Percentiles rank a stretch among this genome's conserved stretches.
These are phyloP conservation scores for Candida suzukii DNA, from an alignment of 805 yeast species.

Conservation along the genomic window DNA sequence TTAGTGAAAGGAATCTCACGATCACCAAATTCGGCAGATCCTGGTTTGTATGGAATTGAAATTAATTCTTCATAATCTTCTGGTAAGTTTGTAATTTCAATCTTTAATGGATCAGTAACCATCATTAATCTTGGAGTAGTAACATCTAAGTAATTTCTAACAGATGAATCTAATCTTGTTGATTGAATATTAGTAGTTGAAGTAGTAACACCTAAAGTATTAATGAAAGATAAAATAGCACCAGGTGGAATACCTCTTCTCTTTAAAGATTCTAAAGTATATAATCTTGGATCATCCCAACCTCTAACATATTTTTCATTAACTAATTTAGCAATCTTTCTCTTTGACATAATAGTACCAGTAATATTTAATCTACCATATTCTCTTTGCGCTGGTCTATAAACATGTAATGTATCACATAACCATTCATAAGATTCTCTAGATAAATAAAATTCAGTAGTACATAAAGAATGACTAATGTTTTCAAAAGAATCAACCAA, in stretches of 20 bases:
- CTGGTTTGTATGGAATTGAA: conserved; percentile 86
- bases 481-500: conserved; percentile 96
- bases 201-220: conserved; percentile 95
- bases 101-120: conserved; percentile 78
- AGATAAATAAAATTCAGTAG: conserved; percentile 87
- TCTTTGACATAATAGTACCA: conserved; percentile 90
- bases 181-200: conserved; percentile 87
- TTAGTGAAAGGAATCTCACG: conserved; percentile 72
- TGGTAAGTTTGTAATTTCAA: conserved; percentile 73
- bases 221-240: conserved; percentile 86
- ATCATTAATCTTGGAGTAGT: conserved; percentile 94
- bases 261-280: conserved; percentile 87
- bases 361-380: conserved; percentile 94
- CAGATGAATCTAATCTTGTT: conserved; percentile 80
- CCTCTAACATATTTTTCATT: conserved; percentile 77
- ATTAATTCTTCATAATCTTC: conserved; percentile 67
- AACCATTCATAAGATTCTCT: conserved; percentile 98
- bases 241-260: conserved; percentile 99
- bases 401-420: conserved; percentile 90
- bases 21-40: conserved; percentile 66
- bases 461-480: conserved; percentile 92
- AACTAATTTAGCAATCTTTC: conserved; percentile 92
- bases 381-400: conserved; percentile 98
- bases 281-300: conserved; percentile 98
- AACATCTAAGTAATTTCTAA: conserved; percentile 81